Conservation (phyloP, 2,329 filamentous ascomycete species). For the Periconia sp. region DNA sequence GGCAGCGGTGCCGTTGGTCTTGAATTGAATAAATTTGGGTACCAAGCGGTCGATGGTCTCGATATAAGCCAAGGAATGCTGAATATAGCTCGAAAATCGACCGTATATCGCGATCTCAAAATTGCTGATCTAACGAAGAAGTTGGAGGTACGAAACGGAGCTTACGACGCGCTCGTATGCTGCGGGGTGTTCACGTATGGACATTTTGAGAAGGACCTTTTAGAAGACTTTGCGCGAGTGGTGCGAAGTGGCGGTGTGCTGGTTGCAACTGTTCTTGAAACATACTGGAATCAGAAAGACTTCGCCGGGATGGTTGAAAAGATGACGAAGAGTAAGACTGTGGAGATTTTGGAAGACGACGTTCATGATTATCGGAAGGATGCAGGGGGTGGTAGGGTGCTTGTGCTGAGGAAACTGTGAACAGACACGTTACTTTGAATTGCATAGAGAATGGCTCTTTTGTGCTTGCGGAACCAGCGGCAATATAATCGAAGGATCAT, state of each 20-base stretch:
- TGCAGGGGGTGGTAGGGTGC: slow-evolving; percentile 17
- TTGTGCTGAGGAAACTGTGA: slow-evolving; percentile 15
- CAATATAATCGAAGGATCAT: no score
- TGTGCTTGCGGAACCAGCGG: no score
- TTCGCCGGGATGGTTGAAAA: slow-evolving; percentile 51
- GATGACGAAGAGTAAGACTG: slow-evolving; percentile 35
- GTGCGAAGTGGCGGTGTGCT: slow-evolving; percentile 50
- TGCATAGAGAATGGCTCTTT: no score
- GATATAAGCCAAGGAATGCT: slow-evolving; percentile 59
- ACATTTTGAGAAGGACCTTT: slow-evolving; percentile 54
- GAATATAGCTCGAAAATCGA: slow-evolving; percentile 51
- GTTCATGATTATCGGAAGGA: slow-evolving; percentile 34
- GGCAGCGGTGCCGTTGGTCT: slow-evolving; percentile 58
- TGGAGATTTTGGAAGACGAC: slow-evolving; percentile 40
- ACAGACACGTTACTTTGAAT: not conserved
- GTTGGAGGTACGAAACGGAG: slow-evolving; percentile 43
- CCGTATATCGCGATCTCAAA: slow-evolving; percentile 51
- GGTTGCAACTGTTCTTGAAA: slow-evolving; percentile 55
- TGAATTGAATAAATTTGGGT: slow-evolving; percentile 48
- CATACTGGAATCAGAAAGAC: slow-evolving; percentile 53
- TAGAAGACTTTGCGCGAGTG: slow-evolving; percentile 55
- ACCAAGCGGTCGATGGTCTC: slow-evolving; percentile 54
- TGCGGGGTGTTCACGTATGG: slow-evolving; percentile 59
- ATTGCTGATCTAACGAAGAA: slow-evolving; percentile 51
- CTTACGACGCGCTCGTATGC: slow-evolving; percentile 56